Percentiles rank a stretch among this genome's conserved stretches.
Evolutionary conservation across 2,329 filamentous ascomycete species (phyloP).

Genomic region (Claviceps sorghi): DNA sequence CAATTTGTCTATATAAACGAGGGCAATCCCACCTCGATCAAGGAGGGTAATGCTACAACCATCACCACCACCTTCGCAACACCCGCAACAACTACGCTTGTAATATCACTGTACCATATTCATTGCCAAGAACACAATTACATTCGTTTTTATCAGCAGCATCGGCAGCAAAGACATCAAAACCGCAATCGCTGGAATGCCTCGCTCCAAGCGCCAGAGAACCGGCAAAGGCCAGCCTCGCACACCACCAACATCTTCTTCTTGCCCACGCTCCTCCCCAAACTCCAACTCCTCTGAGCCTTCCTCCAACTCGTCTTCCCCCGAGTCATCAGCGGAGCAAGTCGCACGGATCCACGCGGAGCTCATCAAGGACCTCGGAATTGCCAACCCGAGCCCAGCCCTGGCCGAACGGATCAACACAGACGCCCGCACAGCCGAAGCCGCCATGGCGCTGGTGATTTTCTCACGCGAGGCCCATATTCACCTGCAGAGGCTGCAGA

Average conservation of each 20-base stretch:
- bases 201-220: background rate
- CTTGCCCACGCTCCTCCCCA: background rate
- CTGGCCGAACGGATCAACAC: background rate
- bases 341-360: background rate
- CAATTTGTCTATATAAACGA: background rate
- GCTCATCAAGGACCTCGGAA: background rate
- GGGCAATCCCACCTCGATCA: too few species aligned
- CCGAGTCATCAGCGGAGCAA: background rate
- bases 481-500: background rate
- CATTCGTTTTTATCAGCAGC: background rate
- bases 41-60: too few species aligned
- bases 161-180: background rate
- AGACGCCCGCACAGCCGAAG: background rate
- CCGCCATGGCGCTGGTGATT: background rate
- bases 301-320: background rate
- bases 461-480: background rate
- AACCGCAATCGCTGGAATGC: background rate
- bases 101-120: background rate
- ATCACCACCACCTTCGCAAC: background rate
- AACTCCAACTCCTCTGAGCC: background rate
- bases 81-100: background rate
- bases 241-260: background rate
- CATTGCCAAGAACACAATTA: background rate
- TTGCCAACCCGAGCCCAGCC: background rate
- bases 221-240: background rate